Evolutionary conservation across 1,284 basidiomycete species (phyloP), one percentile per base, ranked within the genome.

Genomic region (Phylloboletellus chloephorus): DNA sequence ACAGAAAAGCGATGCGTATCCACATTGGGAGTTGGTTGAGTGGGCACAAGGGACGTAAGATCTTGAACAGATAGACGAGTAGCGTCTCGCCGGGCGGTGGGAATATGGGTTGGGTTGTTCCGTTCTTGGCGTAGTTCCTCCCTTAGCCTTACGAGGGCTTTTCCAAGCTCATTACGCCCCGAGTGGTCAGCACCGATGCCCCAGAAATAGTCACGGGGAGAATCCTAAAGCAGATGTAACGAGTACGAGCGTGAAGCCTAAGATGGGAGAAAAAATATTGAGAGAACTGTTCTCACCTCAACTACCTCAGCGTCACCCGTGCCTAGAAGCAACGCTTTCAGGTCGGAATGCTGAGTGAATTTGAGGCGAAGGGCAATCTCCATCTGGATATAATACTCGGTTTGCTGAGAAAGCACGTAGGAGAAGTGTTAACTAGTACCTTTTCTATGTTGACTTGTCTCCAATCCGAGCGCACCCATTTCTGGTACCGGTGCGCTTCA

Each of bases 81-180:
- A 7, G 51, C 32, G 16, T 65, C 63, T 22, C 50, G 49, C 32
- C 51, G 50, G 17, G 48, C 63, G 9, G 37, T 48, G 21, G 61
- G 58, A 19, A 61, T 48, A n/a, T 49, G 52, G 3, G 47, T 44
- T 2, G 58, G 63, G 10, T 59, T 28, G 17, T 49, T 33, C 23
- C 45, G 54, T 41, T 61, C 61, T 15, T 50, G 51, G 44, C 72
- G 73, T 39, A 79, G 57, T 51, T 68, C 71, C 36, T 61, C 59
- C 47, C 81, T 66, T 49, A 84, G 58, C 47, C 78, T 69, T 50
- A 76, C 72, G 17, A 83, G 66, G 12, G 78, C 78, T 54, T 79
- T 82, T 19, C 82, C 82, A n/a, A 84, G 71, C 57, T 84, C 79
- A 48, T 84, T 84, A 29, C 75, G 70, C 16, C 81, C 82, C 49